Base-by-base conservation (phyloP, 2,329 filamentous ascomycete genomes). In the Ophiocordyceps unilateralis region DNA sequence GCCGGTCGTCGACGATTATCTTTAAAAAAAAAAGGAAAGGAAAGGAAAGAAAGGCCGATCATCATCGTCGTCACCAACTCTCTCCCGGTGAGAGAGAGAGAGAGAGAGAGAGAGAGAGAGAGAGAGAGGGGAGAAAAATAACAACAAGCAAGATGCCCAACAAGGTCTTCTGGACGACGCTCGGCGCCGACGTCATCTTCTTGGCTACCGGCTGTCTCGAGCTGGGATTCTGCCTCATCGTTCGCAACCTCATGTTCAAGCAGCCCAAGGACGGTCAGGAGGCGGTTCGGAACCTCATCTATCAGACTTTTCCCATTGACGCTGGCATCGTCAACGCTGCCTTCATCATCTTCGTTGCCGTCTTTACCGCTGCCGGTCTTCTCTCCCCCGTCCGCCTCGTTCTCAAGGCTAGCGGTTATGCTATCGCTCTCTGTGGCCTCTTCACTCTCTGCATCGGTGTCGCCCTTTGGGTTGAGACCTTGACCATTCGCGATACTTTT, bases 281-380 rank as follows among this genome's bases (percentile, higher is more conserved):
- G 44, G 70, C 68, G 23, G 68, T 68, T 24, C 63, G 67, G 44
- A 64, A 72, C 48, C 56, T 76, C 37, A 56, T 76, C 20, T 72
- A 74, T 56, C 63, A 66, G 49, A 56, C 58, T 24, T 74, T 76
- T 44, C 73, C 73, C 10, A 58, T 77, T 41, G 66, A 64, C 73
- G 82, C 78, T 42, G 81, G 78, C 46, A 76, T 88, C 48, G 77
- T 70, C 55, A 88, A 88, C 58, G 74, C 78, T 47, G 68, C 78
- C 53, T 66, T 88, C 54, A 73, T 87, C 56, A 77, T 89, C 58
- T 55, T 76, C 51, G 77, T 79, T 21, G 86, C 86, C 59, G 53
- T 79, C 44, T 57, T 78, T 47, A 82, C 81, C 7, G 61, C 91
- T 15, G 82, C 82, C 3, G 82, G 75, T n/a, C 64, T 89, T 44